Conservation (phyloP, 768 basidiomycete species). For the Cystofilobasidium bisporidii region DNA sequence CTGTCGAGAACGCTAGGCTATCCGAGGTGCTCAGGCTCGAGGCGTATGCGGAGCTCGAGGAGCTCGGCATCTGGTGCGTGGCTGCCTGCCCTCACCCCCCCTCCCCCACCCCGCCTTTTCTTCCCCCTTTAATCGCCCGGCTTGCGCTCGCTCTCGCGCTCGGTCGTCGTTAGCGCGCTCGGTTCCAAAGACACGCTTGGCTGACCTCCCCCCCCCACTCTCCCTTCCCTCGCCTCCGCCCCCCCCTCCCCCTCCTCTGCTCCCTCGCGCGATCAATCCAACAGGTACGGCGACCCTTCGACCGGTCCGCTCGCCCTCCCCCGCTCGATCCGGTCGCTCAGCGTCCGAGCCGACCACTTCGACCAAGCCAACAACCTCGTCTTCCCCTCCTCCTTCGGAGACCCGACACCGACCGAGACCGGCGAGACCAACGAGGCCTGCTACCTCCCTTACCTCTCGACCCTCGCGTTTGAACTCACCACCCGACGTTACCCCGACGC, state of each 20-base stretch:
- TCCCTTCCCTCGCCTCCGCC: neutral
- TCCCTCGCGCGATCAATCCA: neutral
- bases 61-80: conserved; percentile 18
- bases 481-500: conserved; percentile 15
- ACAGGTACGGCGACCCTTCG: conserved; percentile 12
- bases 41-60: neutral
- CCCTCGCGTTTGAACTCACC: conserved; percentile 15
- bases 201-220: neutral
- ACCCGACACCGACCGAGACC: neutral
- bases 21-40: neutral
- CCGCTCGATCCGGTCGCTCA: conserved; percentile 8
- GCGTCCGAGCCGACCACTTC: conserved; percentile 21
- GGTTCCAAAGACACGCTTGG: too few relatives aligned
- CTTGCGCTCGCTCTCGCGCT: neutral
- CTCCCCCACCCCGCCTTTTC: neutral
- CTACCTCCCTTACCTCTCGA: conserved; percentile 2
- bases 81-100: too few relatives aligned
- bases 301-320: conserved; percentile 4
- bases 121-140: neutral
- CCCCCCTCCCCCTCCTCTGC: neutral
- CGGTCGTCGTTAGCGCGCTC: too few relatives aligned
- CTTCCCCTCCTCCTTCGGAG: neutral
- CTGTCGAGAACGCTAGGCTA: conserved; percentile 1
- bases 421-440: neutral
- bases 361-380: conserved; percentile 14